phyloP scores from a whole-genome alignment of 2,329 filamentous ascomycete genomes.

The Penicillium sp. region DNA sequence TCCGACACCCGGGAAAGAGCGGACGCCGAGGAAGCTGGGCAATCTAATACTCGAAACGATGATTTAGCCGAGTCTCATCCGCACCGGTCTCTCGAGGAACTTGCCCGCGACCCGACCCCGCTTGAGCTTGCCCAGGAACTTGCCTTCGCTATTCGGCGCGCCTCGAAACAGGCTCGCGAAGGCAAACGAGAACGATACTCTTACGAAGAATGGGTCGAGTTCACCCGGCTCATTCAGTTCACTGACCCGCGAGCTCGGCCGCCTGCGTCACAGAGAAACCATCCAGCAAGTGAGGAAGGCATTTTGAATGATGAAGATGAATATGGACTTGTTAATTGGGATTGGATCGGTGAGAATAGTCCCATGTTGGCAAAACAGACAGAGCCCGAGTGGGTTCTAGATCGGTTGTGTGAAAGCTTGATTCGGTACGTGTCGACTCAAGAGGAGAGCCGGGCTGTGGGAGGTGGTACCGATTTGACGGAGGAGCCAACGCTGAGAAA shows the following conservation, averaged over 20 bases:
- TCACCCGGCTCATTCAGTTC: constrained; percentile 63
- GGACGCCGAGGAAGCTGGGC: background rate
- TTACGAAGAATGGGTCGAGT: constrained; percentile 82
- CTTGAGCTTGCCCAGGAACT: constrained; percentile 55
- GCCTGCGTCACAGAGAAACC: background rate
- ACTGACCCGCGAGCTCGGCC: constrained; percentile 29
- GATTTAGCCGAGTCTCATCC: constrained; percentile 4
- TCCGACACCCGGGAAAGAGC: constrained; percentile 8
- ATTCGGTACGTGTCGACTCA: constrained; percentile 35
- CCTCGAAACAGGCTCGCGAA: constrained; percentile 55
- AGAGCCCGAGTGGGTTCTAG: constrained; percentile 60
- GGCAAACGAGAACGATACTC: constrained; percentile 57
- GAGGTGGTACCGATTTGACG: background rate
- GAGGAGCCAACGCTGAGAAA: constrained; percentile 20
- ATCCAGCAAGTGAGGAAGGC: constrained; percentile 3
- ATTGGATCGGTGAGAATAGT: constrained; percentile 62
- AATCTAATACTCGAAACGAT: background rate
- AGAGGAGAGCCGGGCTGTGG: constrained; percentile 10
- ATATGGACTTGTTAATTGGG: constrained; percentile 58
- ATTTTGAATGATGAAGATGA: constrained; percentile 42
- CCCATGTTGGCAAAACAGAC: constrained; percentile 56
- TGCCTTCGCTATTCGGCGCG: constrained; percentile 59
- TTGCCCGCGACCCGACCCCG: constrained; percentile 43
- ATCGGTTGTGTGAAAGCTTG: constrained; percentile 58
- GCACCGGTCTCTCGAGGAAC: constrained; percentile 35